These are phyloP conservation scores for Epichloe amarillans DNA, from an alignment of 2,329 filamentous ascomycete species.

Conservation along the genomic window DNA sequence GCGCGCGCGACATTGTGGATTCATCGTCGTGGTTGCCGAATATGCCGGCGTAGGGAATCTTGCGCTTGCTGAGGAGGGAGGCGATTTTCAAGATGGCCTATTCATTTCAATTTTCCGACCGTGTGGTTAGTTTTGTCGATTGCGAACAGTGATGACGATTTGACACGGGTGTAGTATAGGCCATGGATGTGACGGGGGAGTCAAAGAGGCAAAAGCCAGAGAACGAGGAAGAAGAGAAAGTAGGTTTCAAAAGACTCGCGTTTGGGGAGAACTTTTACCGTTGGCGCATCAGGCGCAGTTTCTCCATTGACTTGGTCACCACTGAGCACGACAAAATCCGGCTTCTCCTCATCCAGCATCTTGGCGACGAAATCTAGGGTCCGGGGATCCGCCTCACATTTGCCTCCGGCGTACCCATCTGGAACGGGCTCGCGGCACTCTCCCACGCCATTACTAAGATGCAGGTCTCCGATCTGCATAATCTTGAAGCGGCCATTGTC, in stretches of 20 bases:
- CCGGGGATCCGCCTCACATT: conserved; percentile 82
- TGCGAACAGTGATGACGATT: conserved; percentile 11
- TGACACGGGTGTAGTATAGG: not conserved
- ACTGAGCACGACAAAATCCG: conserved; percentile 80
- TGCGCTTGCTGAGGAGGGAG: conserved; percentile 68
- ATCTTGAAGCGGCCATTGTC: conserved; percentile 96
- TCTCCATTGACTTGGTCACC: conserved; percentile 96
- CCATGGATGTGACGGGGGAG: no score
- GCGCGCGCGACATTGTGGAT: conserved; percentile 59
- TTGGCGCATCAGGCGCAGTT: conserved; percentile 80
- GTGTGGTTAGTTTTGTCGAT: not conserved
- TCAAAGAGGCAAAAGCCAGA: not conserved
- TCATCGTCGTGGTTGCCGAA: conserved; percentile 98
- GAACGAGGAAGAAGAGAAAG: not conserved
- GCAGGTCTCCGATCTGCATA: conserved; percentile 87
- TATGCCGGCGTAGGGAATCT: conserved; percentile 85
- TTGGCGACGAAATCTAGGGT: conserved; percentile 79
- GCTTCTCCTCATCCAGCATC: conserved; percentile 83
- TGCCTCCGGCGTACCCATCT: conserved; percentile 53
- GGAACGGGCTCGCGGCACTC: conserved; percentile 78
- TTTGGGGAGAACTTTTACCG: conserved; percentile 31
- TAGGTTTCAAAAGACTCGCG: not conserved
- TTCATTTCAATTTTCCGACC: not conserved
- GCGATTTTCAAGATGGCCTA: conserved; percentile 88
- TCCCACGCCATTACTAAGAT: conserved; percentile 82